Conservation (phyloP, 192 early-diverging fungal species). For the Thamnidium elegans region DNA sequence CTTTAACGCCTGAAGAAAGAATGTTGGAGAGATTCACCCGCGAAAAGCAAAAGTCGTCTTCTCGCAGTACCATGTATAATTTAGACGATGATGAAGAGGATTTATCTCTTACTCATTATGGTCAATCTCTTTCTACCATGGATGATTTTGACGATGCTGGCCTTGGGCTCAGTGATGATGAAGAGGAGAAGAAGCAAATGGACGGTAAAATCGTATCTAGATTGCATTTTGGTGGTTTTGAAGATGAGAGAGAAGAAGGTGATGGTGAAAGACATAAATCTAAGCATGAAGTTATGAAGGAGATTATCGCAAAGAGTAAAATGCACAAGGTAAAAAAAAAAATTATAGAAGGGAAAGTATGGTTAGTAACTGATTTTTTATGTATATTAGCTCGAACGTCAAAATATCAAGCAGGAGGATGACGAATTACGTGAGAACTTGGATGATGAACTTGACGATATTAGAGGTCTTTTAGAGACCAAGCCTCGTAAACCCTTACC, state of each 20-base stretch:
- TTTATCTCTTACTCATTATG: conserved; percentile 86
- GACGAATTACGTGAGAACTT: conserved; percentile 76
- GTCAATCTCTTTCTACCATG: conserved; percentile 81
- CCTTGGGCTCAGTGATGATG: conserved; percentile 53
- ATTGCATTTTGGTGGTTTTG: conserved; percentile 90
- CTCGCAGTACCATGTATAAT: conserved; percentile 64
- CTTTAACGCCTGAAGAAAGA: conserved; percentile 90
- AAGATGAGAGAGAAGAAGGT: conserved; percentile 39
- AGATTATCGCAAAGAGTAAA: conserved; percentile 97
- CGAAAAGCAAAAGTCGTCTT: conserved; percentile 64
- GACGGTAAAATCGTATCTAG: conserved; percentile 66
- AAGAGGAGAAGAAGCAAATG: conserved; percentile 61
- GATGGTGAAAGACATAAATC: conserved; percentile 56
- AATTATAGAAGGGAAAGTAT: background rate
- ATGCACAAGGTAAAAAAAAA: conserved; percentile 63
- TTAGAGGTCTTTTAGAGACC: conserved; percentile 67
- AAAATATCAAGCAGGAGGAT: conserved; percentile 84
- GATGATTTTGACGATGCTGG: conserved; percentile 79
- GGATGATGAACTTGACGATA: conserved; percentile 84
- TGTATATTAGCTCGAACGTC: conserved; percentile 67
- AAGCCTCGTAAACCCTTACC: conserved; percentile 47
- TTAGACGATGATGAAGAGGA: conserved; percentile 69
- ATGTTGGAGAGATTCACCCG: conserved; percentile 92
- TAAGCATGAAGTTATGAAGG: conserved; percentile 95
- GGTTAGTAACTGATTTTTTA: background rate